A percentile compares a stretch with the other conserved stretches of the same genome.
phyloP scores from a whole-genome alignment of 2,329 filamentous ascomycete genomes.

The Epichloe aotearoae region DNA sequence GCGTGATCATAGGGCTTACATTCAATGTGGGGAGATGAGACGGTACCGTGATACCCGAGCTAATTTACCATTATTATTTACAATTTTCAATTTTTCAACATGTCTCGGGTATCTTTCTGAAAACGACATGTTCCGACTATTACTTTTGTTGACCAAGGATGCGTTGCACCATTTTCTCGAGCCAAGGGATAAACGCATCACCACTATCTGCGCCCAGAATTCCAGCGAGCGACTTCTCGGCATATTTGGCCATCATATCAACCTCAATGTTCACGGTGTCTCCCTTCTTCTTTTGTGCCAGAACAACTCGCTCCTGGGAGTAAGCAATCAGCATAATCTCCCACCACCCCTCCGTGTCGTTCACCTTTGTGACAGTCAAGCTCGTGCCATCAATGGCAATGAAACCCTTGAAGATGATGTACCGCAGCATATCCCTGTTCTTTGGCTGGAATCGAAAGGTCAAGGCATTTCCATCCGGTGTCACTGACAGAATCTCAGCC shows the following conservation, averaged over 20 bases:
- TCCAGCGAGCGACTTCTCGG: slow-evolving; percentile 76
- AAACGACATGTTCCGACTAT: neutral
- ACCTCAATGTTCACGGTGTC: slow-evolving; percentile 88
- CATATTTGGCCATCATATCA: slow-evolving; percentile 75
- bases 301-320: slow-evolving; percentile 83
- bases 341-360: slow-evolving; percentile 70
- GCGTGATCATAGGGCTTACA: too few species aligned
- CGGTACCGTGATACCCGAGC: neutral
- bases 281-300: slow-evolving; percentile 63
- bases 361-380: slow-evolving; percentile 76
- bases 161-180: slow-evolving; percentile 61
- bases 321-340: slow-evolving; percentile 98
- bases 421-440: slow-evolving; percentile 57
- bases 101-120: too few species aligned
- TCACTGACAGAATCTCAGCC: slow-evolving; percentile 59
- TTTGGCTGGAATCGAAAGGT: slow-evolving; percentile 72
- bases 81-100: neutral
- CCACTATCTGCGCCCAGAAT: slow-evolving; percentile 44
- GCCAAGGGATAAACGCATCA: slow-evolving; percentile 37
- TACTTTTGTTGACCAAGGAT: slow-evolving; percentile 52
- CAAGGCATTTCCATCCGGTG: slow-evolving; percentile 77
- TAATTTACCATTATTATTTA: neutral
- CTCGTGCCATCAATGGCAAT: slow-evolving; percentile 90
- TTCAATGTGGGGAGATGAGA: neutral
- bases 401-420: slow-evolving; percentile 94